phyloP scores from a whole-genome alignment of 352 stramenopile genomes.

The Globisporangium heterothallicum region DNA sequence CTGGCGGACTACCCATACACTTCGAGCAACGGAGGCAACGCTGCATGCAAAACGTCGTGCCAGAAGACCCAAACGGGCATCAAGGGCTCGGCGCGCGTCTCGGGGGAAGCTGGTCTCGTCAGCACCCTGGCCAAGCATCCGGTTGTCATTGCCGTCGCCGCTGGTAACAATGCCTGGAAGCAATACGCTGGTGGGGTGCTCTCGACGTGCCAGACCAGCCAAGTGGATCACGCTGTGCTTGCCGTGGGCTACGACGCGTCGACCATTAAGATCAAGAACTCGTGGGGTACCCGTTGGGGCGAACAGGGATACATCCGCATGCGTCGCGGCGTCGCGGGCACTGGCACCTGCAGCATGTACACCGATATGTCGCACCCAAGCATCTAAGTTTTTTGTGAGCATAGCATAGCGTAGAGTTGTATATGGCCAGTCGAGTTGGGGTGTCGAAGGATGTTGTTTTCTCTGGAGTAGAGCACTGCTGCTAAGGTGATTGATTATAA shows the following conservation, averaged over 20 bases:
- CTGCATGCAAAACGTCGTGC: conserved; percentile 16
- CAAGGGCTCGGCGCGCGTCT: conserved; percentile 31
- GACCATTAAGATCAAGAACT: conserved; percentile 94
- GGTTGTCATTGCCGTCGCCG: conserved; percentile 91
- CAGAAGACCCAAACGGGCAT: conserved; percentile 16
- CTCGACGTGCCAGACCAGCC: conserved; percentile 53
- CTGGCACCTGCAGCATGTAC: conserved; percentile 32
- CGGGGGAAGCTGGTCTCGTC: conserved; percentile 72
- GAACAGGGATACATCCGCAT: conserved; percentile 92
- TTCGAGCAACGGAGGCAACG: conserved; percentile 19
- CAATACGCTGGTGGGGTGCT: conserved; percentile 93
- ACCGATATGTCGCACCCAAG: conserved; percentile 22
- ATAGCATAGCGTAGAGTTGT: too few species aligned
- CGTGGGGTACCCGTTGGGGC: conserved; percentile 91
- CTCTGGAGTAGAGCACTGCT: too few species aligned
- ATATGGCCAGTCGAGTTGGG: too few species aligned
- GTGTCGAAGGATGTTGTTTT: too few species aligned
- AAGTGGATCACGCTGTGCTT: conserved; percentile 96
- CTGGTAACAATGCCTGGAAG: conserved; percentile 91
- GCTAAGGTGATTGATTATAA: too few species aligned
- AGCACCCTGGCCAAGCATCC: conserved; percentile 87
- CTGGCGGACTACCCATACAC: conserved; percentile 78
- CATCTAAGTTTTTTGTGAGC: conserved; percentile 23
- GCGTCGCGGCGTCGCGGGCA: conserved; percentile 37
- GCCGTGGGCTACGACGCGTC: conserved; percentile 90